phyloP scores from a whole-genome alignment of 257 asterid genomes.

The Scutellaria baicalensis region DNA sequence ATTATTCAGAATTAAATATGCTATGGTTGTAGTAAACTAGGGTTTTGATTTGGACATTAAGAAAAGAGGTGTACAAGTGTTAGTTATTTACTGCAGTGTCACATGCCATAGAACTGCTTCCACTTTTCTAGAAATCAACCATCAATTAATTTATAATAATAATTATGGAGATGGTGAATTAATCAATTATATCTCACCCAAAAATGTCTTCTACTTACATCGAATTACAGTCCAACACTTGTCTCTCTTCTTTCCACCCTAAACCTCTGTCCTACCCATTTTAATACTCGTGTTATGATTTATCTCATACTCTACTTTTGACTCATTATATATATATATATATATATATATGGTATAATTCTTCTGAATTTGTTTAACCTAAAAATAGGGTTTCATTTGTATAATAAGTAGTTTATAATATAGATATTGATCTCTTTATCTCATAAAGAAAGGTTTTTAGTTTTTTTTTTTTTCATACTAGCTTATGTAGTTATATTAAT shows the following conservation, averaged over 20 bases:
- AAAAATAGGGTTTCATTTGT: too few species aligned
- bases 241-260: not conserved
- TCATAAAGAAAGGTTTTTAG: too few species aligned
- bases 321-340: too few species aligned
- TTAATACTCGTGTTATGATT: too few species aligned
- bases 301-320: too few species aligned
- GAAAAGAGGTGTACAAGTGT: conserved; percentile 9
- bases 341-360: too few species aligned
- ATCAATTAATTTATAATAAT: not conserved
- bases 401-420: too few species aligned
- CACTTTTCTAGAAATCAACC: conserved; percentile 1
- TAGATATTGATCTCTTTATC: too few species aligned
- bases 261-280: not conserved
- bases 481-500: too few species aligned
- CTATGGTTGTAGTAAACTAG: not conserved
- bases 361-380: too few species aligned
- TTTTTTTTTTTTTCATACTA: too few species aligned
- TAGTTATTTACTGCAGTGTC: not conserved
- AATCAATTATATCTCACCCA: not conserved
- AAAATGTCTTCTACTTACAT: not conserved
- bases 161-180: not conserved
- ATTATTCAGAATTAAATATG: not conserved
- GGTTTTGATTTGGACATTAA: not conserved
- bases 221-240: not conserved
- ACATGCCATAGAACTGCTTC: conserved; percentile 10